Conservation (phyloP, 2,329 filamentous ascomycete species). For the Clonostachys chloroleuca region DNA sequence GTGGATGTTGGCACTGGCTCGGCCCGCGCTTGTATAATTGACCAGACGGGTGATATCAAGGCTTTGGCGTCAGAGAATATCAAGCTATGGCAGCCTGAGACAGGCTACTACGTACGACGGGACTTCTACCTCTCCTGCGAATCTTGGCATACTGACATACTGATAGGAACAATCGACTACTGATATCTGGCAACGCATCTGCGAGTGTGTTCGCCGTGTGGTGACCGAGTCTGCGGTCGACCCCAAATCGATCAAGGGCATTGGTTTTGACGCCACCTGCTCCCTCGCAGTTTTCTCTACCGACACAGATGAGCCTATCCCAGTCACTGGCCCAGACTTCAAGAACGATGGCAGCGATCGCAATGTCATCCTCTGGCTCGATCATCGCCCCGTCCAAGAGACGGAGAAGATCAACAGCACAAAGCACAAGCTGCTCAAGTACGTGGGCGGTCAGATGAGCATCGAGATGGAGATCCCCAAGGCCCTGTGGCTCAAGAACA, state of each 20-base stretch:
- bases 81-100: conserved; percentile 74
- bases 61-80: conserved; percentile 71
- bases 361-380: conserved; percentile 96
- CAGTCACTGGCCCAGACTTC: conserved; percentile 87
- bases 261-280: conserved; percentile 98
- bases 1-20: conserved; percentile 97
- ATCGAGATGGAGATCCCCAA: conserved; percentile 99
- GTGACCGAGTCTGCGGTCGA: conserved; percentile 79
- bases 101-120: conserved; percentile 63
- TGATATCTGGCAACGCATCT: conserved; percentile 96
- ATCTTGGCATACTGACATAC: background rate
- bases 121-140: background rate
- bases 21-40: conserved; percentile 92
- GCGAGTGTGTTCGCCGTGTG: conserved; percentile 78
- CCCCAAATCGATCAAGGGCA: conserved; percentile 71
- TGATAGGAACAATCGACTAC: conserved; percentile 88
- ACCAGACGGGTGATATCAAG: conserved; percentile 84
- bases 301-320: conserved; percentile 85
- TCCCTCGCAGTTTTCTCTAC: conserved; percentile 87
- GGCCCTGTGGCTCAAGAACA: conserved; percentile 95
- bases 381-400: conserved; percentile 88
- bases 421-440: conserved; percentile 85
- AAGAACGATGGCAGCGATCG: conserved; percentile 72
- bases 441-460: conserved; percentile 97
- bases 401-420: conserved; percentile 92